phyloP scores from a whole-genome alignment of 331 rosid species.

The Phaseolus coccineus region DNA sequence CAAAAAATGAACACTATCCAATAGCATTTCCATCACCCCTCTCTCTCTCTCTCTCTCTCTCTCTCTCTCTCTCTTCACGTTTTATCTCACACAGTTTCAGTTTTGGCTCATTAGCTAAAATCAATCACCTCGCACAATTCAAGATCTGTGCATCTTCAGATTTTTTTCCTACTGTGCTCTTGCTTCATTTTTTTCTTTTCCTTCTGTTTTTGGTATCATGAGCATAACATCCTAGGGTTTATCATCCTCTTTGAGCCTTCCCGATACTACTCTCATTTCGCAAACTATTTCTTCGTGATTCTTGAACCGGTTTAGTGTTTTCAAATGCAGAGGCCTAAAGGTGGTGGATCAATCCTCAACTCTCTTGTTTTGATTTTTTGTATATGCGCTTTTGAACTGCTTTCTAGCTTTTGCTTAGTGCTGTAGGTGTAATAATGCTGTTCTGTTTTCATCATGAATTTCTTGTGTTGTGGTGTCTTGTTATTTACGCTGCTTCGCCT shows the following conservation, averaged over 20 bases:
- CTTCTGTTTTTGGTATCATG: not conserved
- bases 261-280: slow-evolving; percentile 17
- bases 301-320: not conserved
- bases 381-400: slow-evolving; percentile 48
- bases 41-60: too few species aligned
- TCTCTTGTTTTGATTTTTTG: not conserved
- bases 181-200: not conserved
- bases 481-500: not conserved
- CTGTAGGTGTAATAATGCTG: slow-evolving; percentile 46
- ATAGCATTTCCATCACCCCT: too few species aligned
- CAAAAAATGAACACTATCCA: slow-evolving; percentile 49
- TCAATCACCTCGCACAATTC: slow-evolving; percentile 1
- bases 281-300: not conserved
- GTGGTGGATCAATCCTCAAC: slow-evolving; percentile 28
- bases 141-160: slow-evolving; percentile 13
- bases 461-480: slow-evolving; percentile 44
- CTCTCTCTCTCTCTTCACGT: not conserved
- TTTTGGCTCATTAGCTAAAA: not conserved
- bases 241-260: slow-evolving; percentile 6
- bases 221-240: slow-evolving; percentile 33
- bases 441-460: slow-evolving; percentile 51
- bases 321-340: slow-evolving; percentile 23
- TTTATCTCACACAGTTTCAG: not conserved
- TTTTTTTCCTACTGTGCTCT: not conserved
- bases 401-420: slow-evolving; percentile 57